Conservation (phyloP, 1,284 basidiomycete species). For the Austroboletus niveus region DNA sequence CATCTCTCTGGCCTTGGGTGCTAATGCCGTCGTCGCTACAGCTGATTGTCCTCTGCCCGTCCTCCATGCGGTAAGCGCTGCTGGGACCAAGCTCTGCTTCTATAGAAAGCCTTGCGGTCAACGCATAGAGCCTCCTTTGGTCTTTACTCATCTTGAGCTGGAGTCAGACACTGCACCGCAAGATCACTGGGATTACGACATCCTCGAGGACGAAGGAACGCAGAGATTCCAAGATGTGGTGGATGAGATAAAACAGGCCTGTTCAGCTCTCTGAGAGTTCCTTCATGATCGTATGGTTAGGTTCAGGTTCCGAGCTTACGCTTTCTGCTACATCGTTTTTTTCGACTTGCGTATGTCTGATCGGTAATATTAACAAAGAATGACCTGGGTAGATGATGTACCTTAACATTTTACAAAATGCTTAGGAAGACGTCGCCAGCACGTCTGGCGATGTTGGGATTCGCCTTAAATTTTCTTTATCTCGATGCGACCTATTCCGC, state of each 20-base stretch:
- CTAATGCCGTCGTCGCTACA: neutral
- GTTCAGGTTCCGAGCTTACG: too few species aligned
- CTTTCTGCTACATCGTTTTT: too few species aligned
- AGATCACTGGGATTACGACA: neutral
- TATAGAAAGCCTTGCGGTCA: neutral
- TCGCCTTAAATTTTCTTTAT: too few species aligned
- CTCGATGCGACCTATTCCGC: too few species aligned
- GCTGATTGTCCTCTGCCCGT: neutral
- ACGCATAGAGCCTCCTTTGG: neutral
- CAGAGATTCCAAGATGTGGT: neutral
- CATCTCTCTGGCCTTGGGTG: neutral
- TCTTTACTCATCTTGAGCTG: neutral
- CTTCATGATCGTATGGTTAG: too few species aligned
- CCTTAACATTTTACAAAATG: too few species aligned
- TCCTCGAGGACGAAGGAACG: neutral
- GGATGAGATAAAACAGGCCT: neutral
- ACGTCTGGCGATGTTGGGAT: too few species aligned
- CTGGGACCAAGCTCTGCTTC: neutral
- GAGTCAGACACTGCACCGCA: neutral
- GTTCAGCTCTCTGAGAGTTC: neutral
- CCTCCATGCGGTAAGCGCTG: neutral
- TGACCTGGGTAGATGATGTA: too few species aligned
- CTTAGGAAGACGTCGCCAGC: too few species aligned
- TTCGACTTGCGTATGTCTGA: too few species aligned
- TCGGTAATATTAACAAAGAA: too few species aligned